phyloP scores from a whole-genome alignment of 148 eudicot genomes.

The Polygonum maritimum region DNA sequence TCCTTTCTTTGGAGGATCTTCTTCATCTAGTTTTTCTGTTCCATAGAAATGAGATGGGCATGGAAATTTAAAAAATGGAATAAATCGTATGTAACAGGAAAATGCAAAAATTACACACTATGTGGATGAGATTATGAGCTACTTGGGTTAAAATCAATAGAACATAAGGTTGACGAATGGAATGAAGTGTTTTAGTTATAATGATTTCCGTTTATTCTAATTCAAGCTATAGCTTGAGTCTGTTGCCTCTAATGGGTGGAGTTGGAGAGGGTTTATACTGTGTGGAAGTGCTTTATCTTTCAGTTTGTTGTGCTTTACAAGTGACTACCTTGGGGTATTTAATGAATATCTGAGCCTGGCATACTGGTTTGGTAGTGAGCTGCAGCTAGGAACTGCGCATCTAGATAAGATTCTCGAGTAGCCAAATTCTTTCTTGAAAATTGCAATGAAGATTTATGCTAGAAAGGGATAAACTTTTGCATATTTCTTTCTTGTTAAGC shows the following conservation, averaged over 20 bases:
- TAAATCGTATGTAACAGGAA: not conserved
- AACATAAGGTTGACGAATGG: not conserved
- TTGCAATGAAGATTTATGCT: not conserved
- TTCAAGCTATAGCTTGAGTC: too few relatives aligned
- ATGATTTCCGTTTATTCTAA: too few relatives aligned
- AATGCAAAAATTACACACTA: not conserved
- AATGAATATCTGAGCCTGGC: not conserved
- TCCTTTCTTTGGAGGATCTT: not conserved
- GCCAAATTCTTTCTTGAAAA: not conserved
- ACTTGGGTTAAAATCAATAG: not conserved
- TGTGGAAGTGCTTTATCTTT: not conserved
- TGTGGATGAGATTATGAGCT: not conserved
- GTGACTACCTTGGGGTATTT: not conserved
- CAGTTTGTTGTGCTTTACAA: not conserved
- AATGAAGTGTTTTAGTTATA: not conserved
- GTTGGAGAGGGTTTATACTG: not conserved
- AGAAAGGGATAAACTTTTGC: not conserved
- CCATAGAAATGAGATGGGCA: not conserved
- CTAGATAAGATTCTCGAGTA: not conserved
- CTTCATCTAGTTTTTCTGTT: not conserved
- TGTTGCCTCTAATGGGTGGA: too few relatives aligned
- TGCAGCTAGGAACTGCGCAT: not conserved
- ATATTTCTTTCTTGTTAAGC: not conserved
- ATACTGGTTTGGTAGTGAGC: not conserved
- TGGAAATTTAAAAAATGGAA: not conserved